Evolutionary conservation across 805 yeast species (phyloP), one percentile per base, ranked within the genome.

Genomic region (Sugiyamaella boreocaroliniensis): DNA sequence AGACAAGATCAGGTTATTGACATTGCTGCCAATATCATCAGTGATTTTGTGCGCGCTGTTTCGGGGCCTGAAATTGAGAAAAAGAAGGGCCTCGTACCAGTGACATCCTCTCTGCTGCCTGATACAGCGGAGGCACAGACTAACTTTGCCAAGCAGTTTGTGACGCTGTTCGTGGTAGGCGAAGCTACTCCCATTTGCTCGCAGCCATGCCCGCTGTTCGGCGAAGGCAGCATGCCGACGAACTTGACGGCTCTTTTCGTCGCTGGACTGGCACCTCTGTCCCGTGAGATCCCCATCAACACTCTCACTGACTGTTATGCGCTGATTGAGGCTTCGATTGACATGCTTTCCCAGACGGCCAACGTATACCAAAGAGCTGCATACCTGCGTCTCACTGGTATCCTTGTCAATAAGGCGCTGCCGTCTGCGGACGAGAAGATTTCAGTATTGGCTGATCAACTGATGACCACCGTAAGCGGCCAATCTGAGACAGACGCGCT

Each of bases 321-420:
- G n/a, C 20, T 55, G 32, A 44, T 53, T 6, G 40, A 62, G 12
- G 52, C 49, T n/a, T 48, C 60, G 4, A 47, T 59, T 3, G 34
- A 26, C 11, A 61, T 55, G 47, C 56, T 61, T 11, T 51, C 51
- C 6, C 49, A 55, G 7, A 59, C 64, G 2, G 58, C 63, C 10
- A 63, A 60, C n/a, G 56, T 65, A 3, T 68, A 68, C 41, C 67
- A 72, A 29, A 72, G 81, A 54, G 67, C 81, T n/a, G 79, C 80
- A 0, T 80, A 80, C 57, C 70, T 86, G 41, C 80, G 86, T 53
- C 64, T 76, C 12, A 55, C 83, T 5, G 71, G 86, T 0, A 58
- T 86, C 34, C 52, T 82, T 4, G 71, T 77, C 20, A 87, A 87
- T 68, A 81, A 81, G 61, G 80, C 82, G 80, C 57, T 71, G 11